Base-by-base conservation (phyloP, 768 basidiomycete genomes). In the Amanita polypyramis region DNA sequence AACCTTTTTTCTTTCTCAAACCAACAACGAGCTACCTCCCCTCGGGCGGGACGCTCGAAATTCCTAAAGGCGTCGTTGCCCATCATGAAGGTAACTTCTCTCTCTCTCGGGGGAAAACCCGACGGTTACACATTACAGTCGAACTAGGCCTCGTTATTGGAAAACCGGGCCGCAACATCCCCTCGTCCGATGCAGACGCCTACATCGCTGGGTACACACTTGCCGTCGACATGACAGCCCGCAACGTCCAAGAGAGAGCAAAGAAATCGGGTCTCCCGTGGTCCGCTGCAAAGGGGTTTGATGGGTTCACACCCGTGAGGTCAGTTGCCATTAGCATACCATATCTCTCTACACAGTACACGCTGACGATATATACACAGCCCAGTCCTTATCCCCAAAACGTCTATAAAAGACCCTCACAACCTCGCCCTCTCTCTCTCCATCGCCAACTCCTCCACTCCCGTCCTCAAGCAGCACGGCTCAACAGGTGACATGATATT, bases 1-100 rank as follows among this genome's bases (percentile, higher is more conserved):
- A 97, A 60, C 96, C 96, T 0, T 97, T 99, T 74, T 94, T 97
- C 76, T 99, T 99, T 72, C 68, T 98, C 21, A 99, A 99, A 66
- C 96, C 95, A 6, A 98, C 96, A 4, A 81, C 85, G 10, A 90
- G 85, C 60, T 98, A 94, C 59, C 59, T 97, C 19, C 58, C 70
- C 17, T 78, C 79, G 12, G 88, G 87, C 0, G 91, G 88, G 1
- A 74, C 76, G 30, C 68, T 98, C 15, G 88, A 97, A 67, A 85
- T 97, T 30, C 96, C 96, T 0, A 65, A 60, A 21, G 94, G 94
- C 4, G 74, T 94, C 30, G 56, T 82, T 3, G 84, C 85, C 17
- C 95, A 98, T 56, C 83, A 98, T 61, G 96, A 98, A 79, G 91
- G 94, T 89, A n/a, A 15, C 30, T 58, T 49, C 7, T 39, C 27